phyloP scores from a whole-genome alignment of 164 flowering plant species.

The Aristolochia fimbriata region DNA sequence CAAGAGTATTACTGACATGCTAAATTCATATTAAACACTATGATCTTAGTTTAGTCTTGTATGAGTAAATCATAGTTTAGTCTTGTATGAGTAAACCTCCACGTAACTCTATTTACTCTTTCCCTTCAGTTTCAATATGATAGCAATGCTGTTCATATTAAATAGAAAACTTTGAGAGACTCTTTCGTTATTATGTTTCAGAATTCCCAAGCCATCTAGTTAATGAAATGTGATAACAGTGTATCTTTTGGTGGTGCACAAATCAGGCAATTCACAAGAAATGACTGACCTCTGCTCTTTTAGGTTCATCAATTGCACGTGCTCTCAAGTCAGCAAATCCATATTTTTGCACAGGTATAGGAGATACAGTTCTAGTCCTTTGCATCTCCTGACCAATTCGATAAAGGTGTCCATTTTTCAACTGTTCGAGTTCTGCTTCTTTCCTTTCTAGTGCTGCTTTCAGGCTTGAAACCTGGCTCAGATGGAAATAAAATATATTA shows the following conservation, averaged over 20 bases:
- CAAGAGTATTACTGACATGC: no score
- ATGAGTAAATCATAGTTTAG: no score
- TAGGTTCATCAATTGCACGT: constrained; percentile 28
- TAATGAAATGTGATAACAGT: background rate
- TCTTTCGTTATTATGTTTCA: background rate
- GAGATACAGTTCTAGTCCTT: constrained; percentile 46
- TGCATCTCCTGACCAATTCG: constrained; percentile 25
- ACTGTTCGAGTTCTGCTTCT: constrained; percentile 60
- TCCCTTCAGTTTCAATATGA: background rate
- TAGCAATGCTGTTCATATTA: background rate
- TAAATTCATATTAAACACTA: no score
- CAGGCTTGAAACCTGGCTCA: constrained; percentile 46
- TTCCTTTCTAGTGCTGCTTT: constrained; percentile 53
- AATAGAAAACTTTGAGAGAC: background rate
- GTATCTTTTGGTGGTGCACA: background rate
- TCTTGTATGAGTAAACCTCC: no score
- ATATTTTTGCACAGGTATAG: constrained; percentile 36
- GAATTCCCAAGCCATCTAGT: background rate
- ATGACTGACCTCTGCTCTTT: constrained; percentile 41
- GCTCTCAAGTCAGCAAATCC: constrained; percentile 30
- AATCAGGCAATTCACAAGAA: no score
- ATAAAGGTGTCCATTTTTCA: constrained; percentile 23
- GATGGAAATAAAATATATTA: background rate
- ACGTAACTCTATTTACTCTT: background rate
- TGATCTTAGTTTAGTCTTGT: no score